Evolutionary conservation across 2,329 filamentous ascomycete genomes (phyloP), one percentile per base, ranked within the genome.

Genomic region (Bipolaris victoriae): DNA sequence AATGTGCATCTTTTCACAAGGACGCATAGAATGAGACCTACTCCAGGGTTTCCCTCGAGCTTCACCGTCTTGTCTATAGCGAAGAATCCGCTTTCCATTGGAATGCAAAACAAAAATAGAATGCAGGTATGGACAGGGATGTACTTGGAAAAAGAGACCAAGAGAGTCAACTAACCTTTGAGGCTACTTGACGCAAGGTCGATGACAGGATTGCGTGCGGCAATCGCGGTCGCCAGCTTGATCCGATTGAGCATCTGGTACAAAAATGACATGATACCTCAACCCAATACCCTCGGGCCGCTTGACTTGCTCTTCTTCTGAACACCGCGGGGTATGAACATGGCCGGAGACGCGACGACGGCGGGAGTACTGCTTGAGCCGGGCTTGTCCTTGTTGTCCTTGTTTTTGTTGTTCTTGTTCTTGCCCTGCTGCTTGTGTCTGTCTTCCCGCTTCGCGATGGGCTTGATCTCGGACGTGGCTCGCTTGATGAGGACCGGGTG

Each of bases 381-480:
- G 36, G 55, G 52, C 31, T 62, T 64, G 26, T 63, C 61, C 11
- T 80, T 58, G 31, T 63, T 79, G 46, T 79, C 43, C 26, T 46
- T 79, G 52, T 64, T 62, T 33, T 71, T 79, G 22, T 63, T 62
- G 47, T 71, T 68, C 54, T 86, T 84, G 56, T 90, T 88, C 70
- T 78, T 76, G 63, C 79, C 79, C 24, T 68, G 68, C 55, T 74
- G 69, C 40, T 74, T 71, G 37, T 75, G 67, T 54, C 71, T 74
- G 49, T 78, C 74, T 31, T 81, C 77, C 58, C 77, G 77, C 60
- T 86, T 84, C n/a, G 83, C 84, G 11, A 88, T 83, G 4, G 92
- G 86, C 73, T 91, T 92, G 76, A 99, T 92, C 76, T 98, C 93
- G 5, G 94, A 97, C 66, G 89, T 96, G 64, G 91, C 92, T 76